These are phyloP conservation scores for Deinandra increscens DNA, from an alignment of 129 eudicot genomes.

Conservation along the genomic window DNA sequence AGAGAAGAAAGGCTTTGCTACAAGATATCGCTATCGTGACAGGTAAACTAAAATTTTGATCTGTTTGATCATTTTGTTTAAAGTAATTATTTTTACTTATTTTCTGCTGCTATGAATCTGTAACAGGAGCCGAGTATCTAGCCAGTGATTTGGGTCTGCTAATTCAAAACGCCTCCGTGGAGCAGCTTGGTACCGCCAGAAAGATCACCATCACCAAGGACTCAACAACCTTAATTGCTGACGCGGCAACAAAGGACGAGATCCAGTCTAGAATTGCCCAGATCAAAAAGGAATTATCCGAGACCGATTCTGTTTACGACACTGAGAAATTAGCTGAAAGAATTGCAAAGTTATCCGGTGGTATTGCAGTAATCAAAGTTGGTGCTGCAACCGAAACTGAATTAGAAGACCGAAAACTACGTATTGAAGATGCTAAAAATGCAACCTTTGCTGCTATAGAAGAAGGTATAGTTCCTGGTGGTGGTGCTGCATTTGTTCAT, in stretches of 20 bases:
- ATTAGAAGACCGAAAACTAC: slow-evolving; percentile 88
- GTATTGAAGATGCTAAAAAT: slow-evolving; percentile 95
- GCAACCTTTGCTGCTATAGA: slow-evolving; percentile 99
- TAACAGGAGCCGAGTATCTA: slow-evolving; percentile 85
- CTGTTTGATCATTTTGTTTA: background rate
- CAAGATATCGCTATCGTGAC: slow-evolving; percentile 91
- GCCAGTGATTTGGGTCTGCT: slow-evolving; percentile 82
- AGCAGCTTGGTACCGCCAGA: slow-evolving; percentile 85
- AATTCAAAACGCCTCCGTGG: slow-evolving; percentile 64
- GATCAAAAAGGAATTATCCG: slow-evolving; percentile 71
- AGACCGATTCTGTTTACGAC: slow-evolving; percentile 88
- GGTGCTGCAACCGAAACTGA: slow-evolving; percentile 98
- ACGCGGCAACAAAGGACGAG: slow-evolving; percentile 95
- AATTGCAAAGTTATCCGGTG: slow-evolving; percentile 88
- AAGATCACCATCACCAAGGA: slow-evolving; percentile 79
- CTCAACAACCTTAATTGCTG: slow-evolving; percentile 86
- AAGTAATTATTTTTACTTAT: background rate
- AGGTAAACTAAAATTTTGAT: slow-evolving; percentile 30
- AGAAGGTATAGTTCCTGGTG: slow-evolving; percentile 98
- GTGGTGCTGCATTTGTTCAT: slow-evolving; percentile 95
- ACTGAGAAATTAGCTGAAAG: slow-evolving; percentile 89
- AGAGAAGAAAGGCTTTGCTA: slow-evolving; percentile 82
- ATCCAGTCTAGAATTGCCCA: slow-evolving; percentile 84
- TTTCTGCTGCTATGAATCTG: background rate
- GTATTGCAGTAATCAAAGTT: slow-evolving; percentile 93